Base-by-base conservation (phyloP, 2,329 filamentous ascomycete species). In the Fusarium mexicanum region DNA sequence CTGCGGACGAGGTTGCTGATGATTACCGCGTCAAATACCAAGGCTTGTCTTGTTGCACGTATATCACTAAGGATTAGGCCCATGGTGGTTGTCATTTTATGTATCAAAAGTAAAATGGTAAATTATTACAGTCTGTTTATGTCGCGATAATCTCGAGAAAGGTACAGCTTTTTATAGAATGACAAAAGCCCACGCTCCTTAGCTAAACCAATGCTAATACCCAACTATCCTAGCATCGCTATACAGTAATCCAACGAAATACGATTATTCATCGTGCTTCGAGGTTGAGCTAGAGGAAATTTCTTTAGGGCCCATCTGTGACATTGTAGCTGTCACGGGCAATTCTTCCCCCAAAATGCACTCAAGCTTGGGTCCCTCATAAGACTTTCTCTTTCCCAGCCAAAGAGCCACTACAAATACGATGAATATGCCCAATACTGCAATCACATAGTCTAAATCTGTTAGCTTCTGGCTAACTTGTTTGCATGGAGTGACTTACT, bases 351-450 rank as follows among this genome's bases (percentile, higher is more conserved):
- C 73, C 51, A 76, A 22, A 48, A 76, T 76, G 16, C 40, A 65
- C n/a, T 76, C 73, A 26, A 76, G 65, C 24, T 76, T 72, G 3
- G 73, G 73, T 16, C 73, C 73, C 18, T 76, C 61, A 5, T 76
- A 76, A 5, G 73, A 33, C 3, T 74, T 76, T 18, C 64, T 72
- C 61, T 76, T 76, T 11, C 62, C 44, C 7, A 76, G 7, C 73
- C 73, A 76, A 6, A 76, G 37, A n/a, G 3, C 67, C 17, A 31
- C 20, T 8, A 76, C 54, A 24, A 76, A 76, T 8, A 76, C 20
- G 2, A 75, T n/a, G 24, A 82, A 83, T 11, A 83, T 83, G 11
- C 67, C 67, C 79, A 81, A 40, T 6, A 83, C 82, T 6, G 79
- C 82, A 3, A 78, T 79, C 4, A 83, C 81, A 53, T 83, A 83